These are phyloP conservation scores for Isabelozyma gotoi DNA, from an alignment of 805 yeast species.

Conservation along the genomic window DNA sequence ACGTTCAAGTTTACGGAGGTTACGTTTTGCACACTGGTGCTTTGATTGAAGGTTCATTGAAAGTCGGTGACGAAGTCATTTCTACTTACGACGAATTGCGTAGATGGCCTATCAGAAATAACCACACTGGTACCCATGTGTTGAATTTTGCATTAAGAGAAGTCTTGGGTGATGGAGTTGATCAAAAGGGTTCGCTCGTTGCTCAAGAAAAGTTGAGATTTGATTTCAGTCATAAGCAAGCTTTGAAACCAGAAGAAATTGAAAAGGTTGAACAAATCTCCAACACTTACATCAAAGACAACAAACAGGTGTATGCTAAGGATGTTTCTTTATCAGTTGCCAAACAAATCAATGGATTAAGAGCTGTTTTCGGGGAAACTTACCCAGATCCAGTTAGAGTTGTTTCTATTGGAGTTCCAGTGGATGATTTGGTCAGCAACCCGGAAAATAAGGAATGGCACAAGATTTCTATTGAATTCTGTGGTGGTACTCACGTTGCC, in stretches of 20 bases:
- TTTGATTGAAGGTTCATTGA: constrained; percentile 71
- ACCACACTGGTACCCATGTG: constrained; percentile 98
- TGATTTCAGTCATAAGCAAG: constrained; percentile 94
- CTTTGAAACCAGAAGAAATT: constrained; percentile 68
- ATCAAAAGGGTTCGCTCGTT: constrained; percentile 96
- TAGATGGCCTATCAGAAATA: constrained; percentile 94
- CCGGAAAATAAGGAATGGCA: constrained; percentile 79
- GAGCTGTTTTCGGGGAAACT: constrained; percentile 98
- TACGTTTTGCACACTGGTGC: constrained; percentile 94
- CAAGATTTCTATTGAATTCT: constrained; percentile 83
- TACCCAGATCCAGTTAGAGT: constrained; percentile 99
- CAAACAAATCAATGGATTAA: constrained; percentile 73
- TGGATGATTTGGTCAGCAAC: constrained; percentile 71
- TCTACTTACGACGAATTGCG: constrained; percentile 90
- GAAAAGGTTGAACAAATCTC: constrained; percentile 72
- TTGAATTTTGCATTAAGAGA: constrained; percentile 85
- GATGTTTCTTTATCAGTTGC: constrained; percentile 79
- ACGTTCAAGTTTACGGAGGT: constrained; percentile 92
- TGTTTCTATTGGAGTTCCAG: constrained; percentile 90
- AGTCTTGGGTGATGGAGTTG: constrained; percentile 83
- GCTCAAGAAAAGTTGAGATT: constrained; percentile 94
- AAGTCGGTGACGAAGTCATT: constrained; percentile 68
- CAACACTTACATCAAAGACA: constrained; percentile 68
- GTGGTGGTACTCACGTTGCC: constrained; percentile 98
- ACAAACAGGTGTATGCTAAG: constrained; percentile 73